These are phyloP conservation scores for Mimosa pudica DNA, from an alignment of 306 rosid species.

Conservation along the genomic window DNA sequence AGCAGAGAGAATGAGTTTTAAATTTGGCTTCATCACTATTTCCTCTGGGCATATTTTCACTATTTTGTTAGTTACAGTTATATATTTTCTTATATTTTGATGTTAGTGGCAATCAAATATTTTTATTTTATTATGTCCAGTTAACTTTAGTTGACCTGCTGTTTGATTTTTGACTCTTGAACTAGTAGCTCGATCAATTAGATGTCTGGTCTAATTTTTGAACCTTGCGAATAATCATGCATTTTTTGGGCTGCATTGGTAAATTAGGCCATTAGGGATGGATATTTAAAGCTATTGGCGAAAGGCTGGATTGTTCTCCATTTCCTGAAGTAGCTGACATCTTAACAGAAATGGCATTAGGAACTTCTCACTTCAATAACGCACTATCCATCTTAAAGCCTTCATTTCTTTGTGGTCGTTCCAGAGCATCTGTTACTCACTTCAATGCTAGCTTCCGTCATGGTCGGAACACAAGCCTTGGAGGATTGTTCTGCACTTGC, in stretches of 20 bases:
- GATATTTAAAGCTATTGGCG: background rate
- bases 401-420: slow-evolving; percentile 43
- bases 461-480: slow-evolving; percentile 33
- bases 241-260: background rate
- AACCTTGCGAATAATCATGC: background rate
- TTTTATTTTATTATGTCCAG: too few species aligned
- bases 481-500: slow-evolving; percentile 54
- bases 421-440: slow-evolving; percentile 36
- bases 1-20: too few species aligned
- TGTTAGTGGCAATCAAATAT: too few species aligned
- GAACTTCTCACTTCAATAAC: slow-evolving; percentile 60
- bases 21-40: too few species aligned
- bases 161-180: too few species aligned
- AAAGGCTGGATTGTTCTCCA: background rate
- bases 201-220: too few species aligned
- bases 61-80: too few species aligned
- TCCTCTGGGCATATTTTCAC: too few species aligned
- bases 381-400: slow-evolving; percentile 58
- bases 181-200: too few species aligned
- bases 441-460: slow-evolving; percentile 49
- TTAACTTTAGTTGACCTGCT: too few species aligned
- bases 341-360: slow-evolving; percentile 50
- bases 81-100: too few species aligned
- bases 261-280: background rate
- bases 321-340: background rate